Percentiles rank a stretch among this genome's conserved stretches.
Evolutionary conservation across 2,329 filamentous ascomycete species (phyloP).

Genomic region (Fusarium albidum): DNA sequence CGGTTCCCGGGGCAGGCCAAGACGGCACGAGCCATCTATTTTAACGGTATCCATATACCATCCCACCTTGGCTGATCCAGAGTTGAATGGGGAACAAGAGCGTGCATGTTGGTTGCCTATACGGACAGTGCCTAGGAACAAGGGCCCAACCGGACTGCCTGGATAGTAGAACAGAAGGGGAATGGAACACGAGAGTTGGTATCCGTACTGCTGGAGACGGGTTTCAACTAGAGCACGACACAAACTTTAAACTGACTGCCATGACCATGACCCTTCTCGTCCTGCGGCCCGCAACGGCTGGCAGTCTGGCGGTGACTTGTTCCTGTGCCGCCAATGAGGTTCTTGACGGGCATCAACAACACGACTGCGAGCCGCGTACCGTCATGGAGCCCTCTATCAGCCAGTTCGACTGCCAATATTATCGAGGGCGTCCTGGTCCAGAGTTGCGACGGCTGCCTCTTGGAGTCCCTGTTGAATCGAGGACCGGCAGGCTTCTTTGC

Average conservation of each 20-base stretch:
- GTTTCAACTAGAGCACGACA: too few relatives aligned
- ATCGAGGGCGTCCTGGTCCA: constrained; percentile 83
- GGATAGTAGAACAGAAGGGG: too few relatives aligned
- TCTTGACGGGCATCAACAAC: constrained; percentile 78
- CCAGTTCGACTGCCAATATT: constrained; percentile 76
- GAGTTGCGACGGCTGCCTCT: constrained; percentile 79
- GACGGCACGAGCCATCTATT: constrained; percentile 10
- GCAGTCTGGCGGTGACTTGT: constrained; percentile 58
- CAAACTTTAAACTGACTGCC: too few relatives aligned
- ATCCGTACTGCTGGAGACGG: too few relatives aligned
- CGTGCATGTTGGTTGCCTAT: too few relatives aligned
- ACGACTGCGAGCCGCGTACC: constrained; percentile 77
- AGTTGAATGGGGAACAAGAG: too few relatives aligned
- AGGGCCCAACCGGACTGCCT: too few relatives aligned
- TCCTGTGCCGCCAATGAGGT: constrained; percentile 53
- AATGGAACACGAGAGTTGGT: too few relatives aligned
- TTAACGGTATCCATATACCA: too few relatives aligned
- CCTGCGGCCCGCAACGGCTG: background rate
- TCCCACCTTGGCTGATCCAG: too few relatives aligned
- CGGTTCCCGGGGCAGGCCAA: background rate
- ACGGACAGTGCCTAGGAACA: too few relatives aligned
- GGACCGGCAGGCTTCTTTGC: constrained; percentile 97
- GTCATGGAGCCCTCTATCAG: constrained; percentile 77
- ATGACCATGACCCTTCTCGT: background rate
- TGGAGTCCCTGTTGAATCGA: constrained; percentile 92